These are phyloP conservation scores for Lichina pygmaea DNA, from an alignment of 495 filamentous ascomycete genomes.

Conservation along the genomic window DNA sequence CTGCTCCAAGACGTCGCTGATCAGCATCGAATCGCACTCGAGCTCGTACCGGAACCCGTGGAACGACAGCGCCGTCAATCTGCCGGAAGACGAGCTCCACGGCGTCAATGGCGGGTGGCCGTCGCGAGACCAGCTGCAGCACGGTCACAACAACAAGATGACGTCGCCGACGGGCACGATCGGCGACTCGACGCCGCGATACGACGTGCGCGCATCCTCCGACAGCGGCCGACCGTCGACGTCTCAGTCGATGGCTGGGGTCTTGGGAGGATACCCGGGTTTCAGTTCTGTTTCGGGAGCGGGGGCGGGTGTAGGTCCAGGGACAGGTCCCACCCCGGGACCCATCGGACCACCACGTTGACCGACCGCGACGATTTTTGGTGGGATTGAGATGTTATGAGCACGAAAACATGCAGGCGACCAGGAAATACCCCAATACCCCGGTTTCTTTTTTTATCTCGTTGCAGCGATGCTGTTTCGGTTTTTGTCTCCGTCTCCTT, in stretches of 20 bases:
- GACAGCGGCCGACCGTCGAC: conserved; percentile 80
- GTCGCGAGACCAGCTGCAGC: conserved; percentile 7
- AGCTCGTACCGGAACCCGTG: conserved; percentile 88
- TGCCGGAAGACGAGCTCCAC: conserved; percentile 58
- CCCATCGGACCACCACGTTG: no score
- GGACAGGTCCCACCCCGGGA: no score
- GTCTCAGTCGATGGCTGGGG: conserved; percentile 36
- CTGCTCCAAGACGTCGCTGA: conserved; percentile 78
- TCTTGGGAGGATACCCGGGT: conserved; percentile 1
- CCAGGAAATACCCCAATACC: no score
- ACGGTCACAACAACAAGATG: background rate
- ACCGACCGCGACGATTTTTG: no score
- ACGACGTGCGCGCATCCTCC: conserved; percentile 53
- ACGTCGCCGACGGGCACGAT: conserved; percentile 3
- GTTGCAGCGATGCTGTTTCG: no score
- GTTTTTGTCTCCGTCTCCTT: no score
- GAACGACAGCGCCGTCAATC: conserved; percentile 88
- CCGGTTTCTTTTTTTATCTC: no score
- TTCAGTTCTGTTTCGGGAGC: no score
- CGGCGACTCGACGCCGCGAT: conserved; percentile 59
- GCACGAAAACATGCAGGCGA: no score
- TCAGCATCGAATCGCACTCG: conserved; percentile 75
- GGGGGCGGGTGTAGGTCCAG: no score
- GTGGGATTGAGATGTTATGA: no score
- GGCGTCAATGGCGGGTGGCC: conserved; percentile 23